Evolutionary conservation across 345 rosid species (phyloP), one percentile per base, ranked within the genome.

Genomic region (Melaleuca alternifolia): DNA sequence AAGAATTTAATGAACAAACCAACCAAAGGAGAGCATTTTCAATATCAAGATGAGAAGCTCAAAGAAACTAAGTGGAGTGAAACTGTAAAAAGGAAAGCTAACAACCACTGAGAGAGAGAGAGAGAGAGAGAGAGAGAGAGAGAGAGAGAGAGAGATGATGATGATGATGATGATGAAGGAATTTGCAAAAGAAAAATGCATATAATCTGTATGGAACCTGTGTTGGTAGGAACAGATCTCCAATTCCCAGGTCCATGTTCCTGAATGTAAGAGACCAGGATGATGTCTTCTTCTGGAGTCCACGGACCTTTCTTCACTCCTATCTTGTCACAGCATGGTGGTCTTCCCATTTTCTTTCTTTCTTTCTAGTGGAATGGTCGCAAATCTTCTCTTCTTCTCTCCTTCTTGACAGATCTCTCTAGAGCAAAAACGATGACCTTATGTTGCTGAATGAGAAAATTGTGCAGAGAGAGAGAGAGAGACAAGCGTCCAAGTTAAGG

Each of bases 241-340:
- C 99, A 97, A 85, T 95, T 96, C 21, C 97, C 99, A 79, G 99
- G 98, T 33, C 99, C 99, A 85, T 94, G 97, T 85, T 95, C 95
- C 89, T 96, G 99, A 86, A 97, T 94, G 76, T 94, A 93, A 84
- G 99, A 95, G 87, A 97, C 99, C 86, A 97, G 87, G 83, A 93
- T 92, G 91, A 97, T 97, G 87, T 97, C 99, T 91, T 97, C 99
- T 87, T 97, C 99, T 0, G 99, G 99, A 33, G 99, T 97, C 99
- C 99, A 97, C 46, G 99, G 99, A 28, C 99, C 99, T 93, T 97
- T 97, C 93, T 96, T 97, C 86, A 97, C 94, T n/a, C 93, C 96
- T 20, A 90, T 86, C 92, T 94, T 96, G 59, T 95, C 98, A 84
- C 97, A 94, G 90, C 99, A 95, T 51, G 99, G 99, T 86, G 97